These are phyloP conservation scores for Colletotrichum echinochloae DNA, from an alignment of 2,329 filamentous ascomycete species.

Conservation along the genomic window DNA sequence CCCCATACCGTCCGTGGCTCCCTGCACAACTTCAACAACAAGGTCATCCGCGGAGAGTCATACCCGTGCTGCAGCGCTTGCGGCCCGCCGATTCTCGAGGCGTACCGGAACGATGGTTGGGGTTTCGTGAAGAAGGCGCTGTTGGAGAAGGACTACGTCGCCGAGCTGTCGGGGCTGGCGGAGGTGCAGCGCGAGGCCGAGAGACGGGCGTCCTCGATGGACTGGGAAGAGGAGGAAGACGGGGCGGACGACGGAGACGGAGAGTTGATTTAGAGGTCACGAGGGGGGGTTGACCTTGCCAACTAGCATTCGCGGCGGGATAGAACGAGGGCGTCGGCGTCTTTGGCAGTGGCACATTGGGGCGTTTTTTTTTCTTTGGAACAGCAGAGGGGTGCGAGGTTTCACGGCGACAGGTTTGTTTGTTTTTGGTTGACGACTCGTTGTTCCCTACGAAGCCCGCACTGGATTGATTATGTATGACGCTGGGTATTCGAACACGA, in stretches of 20 bases:
- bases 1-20: constrained; percentile 87
- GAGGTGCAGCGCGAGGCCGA: constrained; percentile 75
- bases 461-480: neutral
- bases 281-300: neutral
- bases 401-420: neutral
- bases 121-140: constrained; percentile 81
- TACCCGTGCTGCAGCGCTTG: constrained; percentile 88
- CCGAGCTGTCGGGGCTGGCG: constrained; percentile 79
- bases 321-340: constrained; percentile 11
- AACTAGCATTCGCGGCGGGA: constrained; percentile 2
- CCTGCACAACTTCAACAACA: constrained; percentile 78
- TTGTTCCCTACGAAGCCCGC: neutral
- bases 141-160: constrained; percentile 81
- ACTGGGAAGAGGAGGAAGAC: constrained; percentile 72
- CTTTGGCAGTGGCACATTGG: neutral
- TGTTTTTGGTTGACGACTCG: neutral
- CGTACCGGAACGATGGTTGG: constrained; percentile 78
- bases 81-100: constrained; percentile 74
- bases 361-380: neutral
- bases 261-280: constrained; percentile 57
- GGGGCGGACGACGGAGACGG: constrained; percentile 65
- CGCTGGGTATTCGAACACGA: neutral
- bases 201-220: constrained; percentile 63
- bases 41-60: constrained; percentile 78
- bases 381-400: neutral